A percentile compares a stretch with the other conserved stretches of the same genome.
These are phyloP conservation scores for Oryza coarctata DNA, from an alignment of 176 grass and related monocot genomes.

Conservation along the genomic window DNA sequence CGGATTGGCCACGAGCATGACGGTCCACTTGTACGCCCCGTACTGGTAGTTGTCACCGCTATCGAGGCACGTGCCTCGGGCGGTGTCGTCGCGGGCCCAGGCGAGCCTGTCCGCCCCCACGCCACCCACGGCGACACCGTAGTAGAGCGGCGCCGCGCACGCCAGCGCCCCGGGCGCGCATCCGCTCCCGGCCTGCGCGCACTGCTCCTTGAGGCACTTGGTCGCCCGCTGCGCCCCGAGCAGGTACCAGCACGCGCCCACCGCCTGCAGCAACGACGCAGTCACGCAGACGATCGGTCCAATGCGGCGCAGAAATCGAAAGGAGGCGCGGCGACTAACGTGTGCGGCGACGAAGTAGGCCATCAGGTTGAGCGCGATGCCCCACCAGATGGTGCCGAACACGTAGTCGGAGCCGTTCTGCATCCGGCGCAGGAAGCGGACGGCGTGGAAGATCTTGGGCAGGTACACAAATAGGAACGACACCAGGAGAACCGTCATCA, in stretches of 20 bases:
- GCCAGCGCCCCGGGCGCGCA: conserved; percentile 47
- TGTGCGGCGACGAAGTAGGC: conserved; percentile 90
- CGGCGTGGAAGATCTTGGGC: conserved; percentile 80
- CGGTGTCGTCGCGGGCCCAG: conserved; percentile 56
- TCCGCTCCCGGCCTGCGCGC: conserved; percentile 9
- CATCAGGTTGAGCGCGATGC: conserved; percentile 84
- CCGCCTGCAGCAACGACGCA: conserved; percentile 45
- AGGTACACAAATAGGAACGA: conserved; percentile 79
- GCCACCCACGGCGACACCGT: conserved; percentile 23
- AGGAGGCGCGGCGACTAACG: conserved; percentile 37
- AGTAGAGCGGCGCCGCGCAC: conserved; percentile 69
- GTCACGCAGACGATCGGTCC: neutral
- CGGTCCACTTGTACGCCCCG: conserved; percentile 83
- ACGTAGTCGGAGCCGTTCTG: conserved; percentile 56
- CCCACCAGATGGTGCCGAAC: conserved; percentile 91
- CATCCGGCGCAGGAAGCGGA: conserved; percentile 64
- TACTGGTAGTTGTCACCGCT: conserved; percentile 64
- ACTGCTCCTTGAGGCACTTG: conserved; percentile 74
- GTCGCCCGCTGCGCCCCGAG: conserved; percentile 73
- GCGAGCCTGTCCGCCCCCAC: conserved; percentile 32
- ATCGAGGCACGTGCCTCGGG: conserved; percentile 53
- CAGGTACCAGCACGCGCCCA: conserved; percentile 89
- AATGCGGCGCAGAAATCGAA: neutral
- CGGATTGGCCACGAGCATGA: conserved; percentile 70
- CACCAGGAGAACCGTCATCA: conserved; percentile 74